Conservation (phyloP, 768 basidiomycete genomes). For the Tephrocybe sp. region DNA sequence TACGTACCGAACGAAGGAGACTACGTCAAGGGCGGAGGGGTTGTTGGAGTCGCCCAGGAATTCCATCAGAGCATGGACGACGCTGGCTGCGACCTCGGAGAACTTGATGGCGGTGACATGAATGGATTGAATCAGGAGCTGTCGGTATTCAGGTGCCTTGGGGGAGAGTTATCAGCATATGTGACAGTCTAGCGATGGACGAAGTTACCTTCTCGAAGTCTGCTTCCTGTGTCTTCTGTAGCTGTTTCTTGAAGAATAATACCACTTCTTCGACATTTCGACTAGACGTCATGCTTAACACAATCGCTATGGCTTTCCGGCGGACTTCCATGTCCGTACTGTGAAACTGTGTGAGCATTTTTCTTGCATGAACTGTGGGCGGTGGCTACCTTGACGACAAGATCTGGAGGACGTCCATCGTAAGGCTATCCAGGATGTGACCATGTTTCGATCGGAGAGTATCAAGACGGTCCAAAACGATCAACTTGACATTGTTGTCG, state of each 20-base stretch:
- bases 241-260: conserved; percentile 94
- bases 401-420: conserved; percentile 94
- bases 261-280: conserved; percentile 97
- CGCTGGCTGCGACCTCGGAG: conserved; percentile 93
- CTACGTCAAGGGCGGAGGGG: conserved; percentile 92
- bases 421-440: conserved; percentile 82
- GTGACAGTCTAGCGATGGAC: not conserved
- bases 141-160: conserved; percentile 93
- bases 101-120: conserved; percentile 96
- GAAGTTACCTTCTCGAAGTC: conserved; percentile 82
- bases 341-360: conserved; percentile 3
- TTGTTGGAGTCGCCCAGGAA: conserved; percentile 95
- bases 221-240: conserved; percentile 88
- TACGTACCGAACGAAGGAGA: conserved; percentile 56
- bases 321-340: conserved; percentile 97
- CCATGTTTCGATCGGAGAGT: conserved; percentile 80
- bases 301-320: conserved; percentile 85
- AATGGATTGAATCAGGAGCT: conserved; percentile 95
- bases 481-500: conserved; percentile 98
- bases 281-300: conserved; percentile 89
- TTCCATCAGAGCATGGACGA: conserved; percentile 91
- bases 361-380: not conserved
- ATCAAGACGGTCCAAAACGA: conserved; percentile 91
- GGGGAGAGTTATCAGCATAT: not conserved
- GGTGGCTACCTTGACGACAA: conserved; percentile 58